Evolutionary conservation across 1,284 basidiomycete species (phyloP).

Genomic region (Leccinum griseonigrum): DNA sequence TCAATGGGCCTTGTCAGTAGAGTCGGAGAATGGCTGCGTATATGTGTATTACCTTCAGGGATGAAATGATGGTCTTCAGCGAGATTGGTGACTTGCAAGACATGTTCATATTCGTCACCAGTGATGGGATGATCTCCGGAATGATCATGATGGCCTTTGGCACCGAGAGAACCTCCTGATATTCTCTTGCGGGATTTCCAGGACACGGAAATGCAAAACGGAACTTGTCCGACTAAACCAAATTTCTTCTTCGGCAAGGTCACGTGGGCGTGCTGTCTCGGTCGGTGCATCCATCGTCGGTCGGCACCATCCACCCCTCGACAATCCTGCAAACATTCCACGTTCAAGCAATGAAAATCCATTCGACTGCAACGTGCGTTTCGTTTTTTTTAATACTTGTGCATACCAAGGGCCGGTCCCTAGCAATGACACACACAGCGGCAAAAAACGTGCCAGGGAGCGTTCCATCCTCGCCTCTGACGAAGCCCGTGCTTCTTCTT

Average conservation of each 20-base stretch:
- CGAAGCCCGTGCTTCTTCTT: slow-evolving; percentile 23
- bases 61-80: too few species aligned
- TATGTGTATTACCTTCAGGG: too few species aligned
- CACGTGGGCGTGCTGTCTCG: background rate
- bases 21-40: too few species aligned
- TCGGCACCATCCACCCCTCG: slow-evolving; percentile 21
- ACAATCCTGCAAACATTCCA: background rate
- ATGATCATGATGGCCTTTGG: too few species aligned
- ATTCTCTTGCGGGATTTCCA: background rate
- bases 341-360: slow-evolving; percentile 9
- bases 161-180: too few species aligned
- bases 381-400: background rate
- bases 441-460: slow-evolving; percentile 27
- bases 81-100: too few species aligned
- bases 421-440: slow-evolving; percentile 17
- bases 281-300: slow-evolving; percentile 24
- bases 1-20: too few species aligned
- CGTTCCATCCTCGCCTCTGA: background rate
- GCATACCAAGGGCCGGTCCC: background rate
- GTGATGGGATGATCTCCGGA: too few species aligned
- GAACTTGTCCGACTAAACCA: too few species aligned
- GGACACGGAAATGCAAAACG: too few species aligned
- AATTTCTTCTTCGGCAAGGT: background rate
- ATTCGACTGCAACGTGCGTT: slow-evolving; percentile 19
- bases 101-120: too few species aligned